Conservation (phyloP, 139 green algal species). For the Coccomyxa sp. region DNA sequence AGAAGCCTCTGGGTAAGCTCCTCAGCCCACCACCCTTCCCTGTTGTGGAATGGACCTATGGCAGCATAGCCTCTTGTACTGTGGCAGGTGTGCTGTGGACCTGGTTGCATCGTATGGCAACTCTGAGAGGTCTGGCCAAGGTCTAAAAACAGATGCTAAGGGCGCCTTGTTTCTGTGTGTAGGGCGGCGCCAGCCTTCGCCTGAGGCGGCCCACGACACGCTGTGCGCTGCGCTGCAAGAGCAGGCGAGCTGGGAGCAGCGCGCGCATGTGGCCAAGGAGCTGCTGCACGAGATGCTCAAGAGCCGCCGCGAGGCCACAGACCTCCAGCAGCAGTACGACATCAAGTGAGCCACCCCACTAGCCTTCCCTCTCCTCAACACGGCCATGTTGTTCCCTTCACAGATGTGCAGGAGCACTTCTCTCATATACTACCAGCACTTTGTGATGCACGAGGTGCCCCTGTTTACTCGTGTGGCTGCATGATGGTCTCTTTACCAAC, state of each 20-base stretch:
- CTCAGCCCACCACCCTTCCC: neutral
- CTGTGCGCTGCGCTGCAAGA: slow-evolving; percentile 52
- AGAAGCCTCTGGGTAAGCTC: slow-evolving; percentile 39
- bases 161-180: neutral
- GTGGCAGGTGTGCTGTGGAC: neutral
- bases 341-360: slow-evolving; percentile 12
- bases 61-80: neutral
- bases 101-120: neutral
- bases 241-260: slow-evolving; percentile 50
- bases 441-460: no score
- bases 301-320: slow-evolving; percentile 46
- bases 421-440: no score
- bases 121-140: no score
- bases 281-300: slow-evolving; percentile 70
- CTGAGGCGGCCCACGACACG: slow-evolving; percentile 21
- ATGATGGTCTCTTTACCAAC: neutral
- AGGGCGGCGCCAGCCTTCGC: slow-evolving; percentile 17
- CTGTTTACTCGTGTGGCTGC: no score
- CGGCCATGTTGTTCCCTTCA: no score
- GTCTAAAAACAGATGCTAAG: no score
- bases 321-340: slow-evolving; percentile 52
- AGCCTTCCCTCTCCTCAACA: no score
- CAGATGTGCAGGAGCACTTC: no score
- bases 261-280: slow-evolving; percentile 42
- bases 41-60: neutral